A percentile compares a stretch with the other conserved stretches of the same genome.
Conservation (phyloP, 1,139 yeast genomes). For the Taphrina wiesneri region DNA sequence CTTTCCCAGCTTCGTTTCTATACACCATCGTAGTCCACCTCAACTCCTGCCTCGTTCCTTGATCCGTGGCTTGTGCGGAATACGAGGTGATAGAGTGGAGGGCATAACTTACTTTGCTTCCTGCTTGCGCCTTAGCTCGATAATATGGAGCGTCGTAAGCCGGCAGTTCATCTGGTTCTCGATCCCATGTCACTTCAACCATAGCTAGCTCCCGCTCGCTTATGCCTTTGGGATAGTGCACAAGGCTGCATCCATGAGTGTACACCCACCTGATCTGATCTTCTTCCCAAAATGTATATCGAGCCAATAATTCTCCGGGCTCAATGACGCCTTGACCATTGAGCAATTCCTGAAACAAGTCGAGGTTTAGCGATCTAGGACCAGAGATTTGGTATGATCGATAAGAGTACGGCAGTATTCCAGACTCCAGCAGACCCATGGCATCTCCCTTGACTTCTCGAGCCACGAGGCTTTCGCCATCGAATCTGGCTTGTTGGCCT, state of each 20-base stretch:
- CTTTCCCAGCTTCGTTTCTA: not conserved
- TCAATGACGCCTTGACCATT: not conserved
- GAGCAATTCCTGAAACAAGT: not conserved
- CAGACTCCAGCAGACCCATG: conserved; percentile 16
- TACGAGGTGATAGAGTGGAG: not conserved
- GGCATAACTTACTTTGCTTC: not conserved
- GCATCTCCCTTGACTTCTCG: conserved; percentile 13
- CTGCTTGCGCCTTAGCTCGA: not conserved
- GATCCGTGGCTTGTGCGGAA: not conserved
- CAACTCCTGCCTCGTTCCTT: not conserved
- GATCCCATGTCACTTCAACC: conserved; percentile 15
- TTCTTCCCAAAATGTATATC: conserved; percentile 4
- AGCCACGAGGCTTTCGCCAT: conserved; percentile 1
- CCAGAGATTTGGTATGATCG: not conserved
- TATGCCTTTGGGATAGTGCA: conserved; percentile 16
- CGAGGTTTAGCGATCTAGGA: not conserved
- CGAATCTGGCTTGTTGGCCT: conserved; percentile 4
- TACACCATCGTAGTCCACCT: conserved; percentile 16
- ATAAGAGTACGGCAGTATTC: conserved; percentile 6
- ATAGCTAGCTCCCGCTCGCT: not conserved
- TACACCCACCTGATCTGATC: conserved; percentile 9
- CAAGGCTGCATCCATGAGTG: conserved; percentile 25
- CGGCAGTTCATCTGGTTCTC: not conserved
- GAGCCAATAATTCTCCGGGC: not conserved
- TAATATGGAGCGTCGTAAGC: conserved; percentile 16